Evolutionary conservation across 495 filamentous ascomycete species (phyloP), one percentile per base, ranked within the genome.

Genomic region (Aspergillus conjunctus): DNA sequence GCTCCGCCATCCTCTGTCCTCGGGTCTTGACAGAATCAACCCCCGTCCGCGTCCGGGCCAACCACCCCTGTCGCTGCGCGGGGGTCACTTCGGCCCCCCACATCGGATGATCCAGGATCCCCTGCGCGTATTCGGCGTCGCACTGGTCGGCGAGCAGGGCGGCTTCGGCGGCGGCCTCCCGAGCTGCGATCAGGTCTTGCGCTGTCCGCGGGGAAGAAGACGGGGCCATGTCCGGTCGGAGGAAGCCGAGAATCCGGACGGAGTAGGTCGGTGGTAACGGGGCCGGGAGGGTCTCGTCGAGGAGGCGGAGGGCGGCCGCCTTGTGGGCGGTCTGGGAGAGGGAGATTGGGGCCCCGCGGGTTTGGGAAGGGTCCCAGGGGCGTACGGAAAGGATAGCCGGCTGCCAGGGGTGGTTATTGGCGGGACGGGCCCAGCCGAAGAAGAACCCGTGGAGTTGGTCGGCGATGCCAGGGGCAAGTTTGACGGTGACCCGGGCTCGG

Each of bases 351-450:
- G 34, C 50, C 43, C 66, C 1, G 57, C 71, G 50, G 67, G 74
- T 14, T 66, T 79, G 43, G 56, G 74, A 50, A 65, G 71, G 79
- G 1, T 81, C 76, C 20, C 81, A 41, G 0, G 53, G 56, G 10
- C 61, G 65, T 10, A 78, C 66, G 2, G 82, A 82, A 37, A 89
- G 72, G 32, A 88, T 71, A 11, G 74, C 69, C 60, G 84, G 78
- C 30, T 78, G 69, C 87, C 87, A 89, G 6, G 69, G 57, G 1
- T 45, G 15, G 14, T 44, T 44, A 49, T 10, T 21, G n/a, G 46
- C 68, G 51, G 7, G 85, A 30, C 78, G 71, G 4, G 78, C 77
- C 85, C 87, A 90, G 32, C 83, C 86, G 60, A 88, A 86, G 62
- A 86, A 89, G 45, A 86, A 75, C 0, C 87, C 87, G 26, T 73